These are phyloP conservation scores for Corchorus olitorius DNA, from an alignment of 345 rosid species.

Conservation along the genomic window DNA sequence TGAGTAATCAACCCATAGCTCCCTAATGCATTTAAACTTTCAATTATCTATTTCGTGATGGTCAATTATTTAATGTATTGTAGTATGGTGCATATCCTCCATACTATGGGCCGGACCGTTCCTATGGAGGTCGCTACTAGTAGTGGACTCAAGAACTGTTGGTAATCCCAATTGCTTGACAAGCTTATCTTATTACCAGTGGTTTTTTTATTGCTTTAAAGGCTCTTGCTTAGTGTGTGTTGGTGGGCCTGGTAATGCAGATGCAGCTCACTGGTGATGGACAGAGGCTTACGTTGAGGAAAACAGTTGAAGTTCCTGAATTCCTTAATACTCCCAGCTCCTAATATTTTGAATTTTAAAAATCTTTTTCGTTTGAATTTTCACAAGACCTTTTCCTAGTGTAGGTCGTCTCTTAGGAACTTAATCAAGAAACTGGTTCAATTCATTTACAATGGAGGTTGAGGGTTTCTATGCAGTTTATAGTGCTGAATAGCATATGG, in stretches of 20 bases:
- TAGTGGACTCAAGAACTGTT: constrained; percentile 28
- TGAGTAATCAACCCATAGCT: constrained; percentile 36
- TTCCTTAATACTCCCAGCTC: background rate
- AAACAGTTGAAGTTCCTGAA: constrained; percentile 23
- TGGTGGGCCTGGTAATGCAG: constrained; percentile 44
- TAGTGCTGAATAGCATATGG: background rate
- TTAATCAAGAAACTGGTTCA: constrained; percentile 23
- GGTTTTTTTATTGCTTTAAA: background rate
- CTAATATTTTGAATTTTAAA: background rate
- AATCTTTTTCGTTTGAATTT: background rate
- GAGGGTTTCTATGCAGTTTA: background rate
- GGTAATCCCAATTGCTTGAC: constrained; percentile 33
- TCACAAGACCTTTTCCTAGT: constrained; percentile 23
- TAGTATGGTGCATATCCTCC: constrained; percentile 50
- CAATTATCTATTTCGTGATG: constrained; percentile 13
- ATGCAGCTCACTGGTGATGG: constrained; percentile 29
- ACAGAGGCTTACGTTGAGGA: constrained; percentile 35
- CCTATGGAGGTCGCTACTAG: constrained; percentile 52
- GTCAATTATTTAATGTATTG: constrained; percentile 22
- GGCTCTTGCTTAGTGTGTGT: constrained; percentile 27
- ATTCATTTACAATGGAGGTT: constrained; percentile 28
- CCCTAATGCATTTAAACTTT: constrained; percentile 6
- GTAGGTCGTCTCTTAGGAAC: constrained; percentile 34
- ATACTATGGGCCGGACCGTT: constrained; percentile 40
- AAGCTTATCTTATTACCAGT: background rate